phyloP scores from a whole-genome alignment of 306 rosid genomes.

The Benincasa hispida region DNA sequence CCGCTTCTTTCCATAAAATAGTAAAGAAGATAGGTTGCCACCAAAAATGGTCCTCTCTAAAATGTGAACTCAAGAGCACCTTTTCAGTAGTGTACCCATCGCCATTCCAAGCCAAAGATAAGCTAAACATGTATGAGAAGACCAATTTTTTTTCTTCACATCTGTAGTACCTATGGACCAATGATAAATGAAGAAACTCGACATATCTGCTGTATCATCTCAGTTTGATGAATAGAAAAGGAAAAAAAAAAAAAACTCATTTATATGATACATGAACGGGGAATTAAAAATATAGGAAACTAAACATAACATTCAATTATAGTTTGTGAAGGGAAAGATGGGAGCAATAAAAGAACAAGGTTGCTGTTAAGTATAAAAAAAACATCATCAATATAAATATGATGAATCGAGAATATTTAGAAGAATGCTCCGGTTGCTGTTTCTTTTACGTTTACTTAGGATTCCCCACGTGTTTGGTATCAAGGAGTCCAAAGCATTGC shows the following conservation, averaged over 20 bases:
- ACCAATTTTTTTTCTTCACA: neutral
- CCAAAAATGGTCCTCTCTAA: neutral
- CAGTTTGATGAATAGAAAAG: neutral
- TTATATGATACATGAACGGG: neutral
- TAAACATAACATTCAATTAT: neutral
- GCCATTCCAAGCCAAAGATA: neutral
- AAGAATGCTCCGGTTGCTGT: neutral
- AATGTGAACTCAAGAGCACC: no score
- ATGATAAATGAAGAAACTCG: neutral
- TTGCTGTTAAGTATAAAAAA: neutral
- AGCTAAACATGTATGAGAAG: neutral
- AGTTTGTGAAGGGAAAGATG: neutral
- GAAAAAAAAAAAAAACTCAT: no score
- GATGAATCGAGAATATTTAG: neutral
- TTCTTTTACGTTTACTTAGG: neutral
- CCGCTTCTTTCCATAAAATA: neutral
- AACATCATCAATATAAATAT: neutral
- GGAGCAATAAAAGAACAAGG: neutral
- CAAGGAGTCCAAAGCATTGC: neutral
- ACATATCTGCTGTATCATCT: neutral
- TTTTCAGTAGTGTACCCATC: neutral
- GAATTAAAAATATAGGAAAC: neutral
- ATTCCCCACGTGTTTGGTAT: neutral
- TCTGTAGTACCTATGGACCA: neutral
- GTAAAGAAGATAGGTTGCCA: neutral